A percentile compares a stretch with the other conserved stretches of the same genome.
Evolutionary conservation across 2,329 filamentous ascomycete species (phyloP).

Genomic region (Davidsoniella neocaledoniae): DNA sequence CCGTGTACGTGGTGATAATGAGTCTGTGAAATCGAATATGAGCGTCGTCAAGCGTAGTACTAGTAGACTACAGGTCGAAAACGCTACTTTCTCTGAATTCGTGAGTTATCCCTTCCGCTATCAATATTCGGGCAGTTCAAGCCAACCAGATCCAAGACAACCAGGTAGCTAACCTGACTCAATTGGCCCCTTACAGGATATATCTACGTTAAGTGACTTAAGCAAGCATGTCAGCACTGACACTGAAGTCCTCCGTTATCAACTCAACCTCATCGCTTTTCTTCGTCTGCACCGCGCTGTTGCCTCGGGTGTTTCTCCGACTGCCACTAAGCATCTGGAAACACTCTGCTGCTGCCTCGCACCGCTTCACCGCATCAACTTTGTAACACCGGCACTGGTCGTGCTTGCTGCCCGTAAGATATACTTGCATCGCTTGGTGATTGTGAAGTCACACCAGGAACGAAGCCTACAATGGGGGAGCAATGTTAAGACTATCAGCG

Average conservation of each 20-base stretch:
- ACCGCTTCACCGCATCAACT: constrained; percentile 63
- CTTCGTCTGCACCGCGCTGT: constrained; percentile 78
- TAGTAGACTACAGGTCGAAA: constrained; percentile 12
- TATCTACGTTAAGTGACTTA: constrained; percentile 43
- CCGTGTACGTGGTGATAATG: constrained; percentile 19
- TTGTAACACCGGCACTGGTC: constrained; percentile 70
- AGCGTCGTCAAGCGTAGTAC: constrained; percentile 29
- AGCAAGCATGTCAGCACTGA: constrained; percentile 45
- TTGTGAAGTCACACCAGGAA: constrained; percentile 55
- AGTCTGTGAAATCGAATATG: constrained; percentile 21
- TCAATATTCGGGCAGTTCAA: not conserved
- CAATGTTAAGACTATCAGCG: constrained; percentile 49
- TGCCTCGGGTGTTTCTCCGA: constrained; percentile 56
- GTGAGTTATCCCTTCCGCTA: constrained; percentile 19
- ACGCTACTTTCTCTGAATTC: constrained; percentile 22
- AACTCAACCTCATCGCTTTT: constrained; percentile 76
- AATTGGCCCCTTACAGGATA: constrained; percentile 25
- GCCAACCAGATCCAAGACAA: not conserved
- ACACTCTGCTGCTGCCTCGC: constrained; percentile 57
- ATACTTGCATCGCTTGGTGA: constrained; percentile 66
- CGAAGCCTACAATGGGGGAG: constrained; percentile 91
- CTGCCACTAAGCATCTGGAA: constrained; percentile 62
- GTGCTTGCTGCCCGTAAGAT: constrained; percentile 70
- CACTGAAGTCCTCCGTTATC: constrained; percentile 66
- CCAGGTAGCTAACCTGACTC: not conserved